Evolutionary conservation across 768 basidiomycete genomes (phyloP), one percentile per base, ranked within the genome.

Genomic region (Phylloporus sp.): DNA sequence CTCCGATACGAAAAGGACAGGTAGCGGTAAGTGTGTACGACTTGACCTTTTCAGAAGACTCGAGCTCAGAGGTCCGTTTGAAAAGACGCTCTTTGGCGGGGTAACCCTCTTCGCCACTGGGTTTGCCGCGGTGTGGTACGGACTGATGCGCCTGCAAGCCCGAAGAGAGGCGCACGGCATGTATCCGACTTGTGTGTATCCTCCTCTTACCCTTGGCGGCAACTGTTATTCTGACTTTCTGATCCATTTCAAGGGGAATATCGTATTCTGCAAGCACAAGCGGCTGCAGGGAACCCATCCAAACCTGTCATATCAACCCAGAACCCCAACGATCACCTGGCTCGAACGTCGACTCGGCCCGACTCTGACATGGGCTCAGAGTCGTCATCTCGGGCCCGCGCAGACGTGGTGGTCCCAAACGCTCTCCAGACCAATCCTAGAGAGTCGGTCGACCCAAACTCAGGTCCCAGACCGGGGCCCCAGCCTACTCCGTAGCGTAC

Each of bases 51-150:
- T 27, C 14, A 13, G 17, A 34, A 2, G 15, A 35, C 44, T 45
- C 17, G 39, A 29, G 22, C 37, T 22, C 14, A n/a, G 6, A 15
- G 13, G 15, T 18, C 10, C n/a, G n/a, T n/a, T n/a, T 27, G 27
- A 8, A 27, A 27, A 66, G 61, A 57, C 58, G 3, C 54, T 65
- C 17, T 42, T 65, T 27, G 54, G 60, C 3, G 65, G 66, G 6
- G 21, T 52, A 18, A 49, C 53, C 0, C 14, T 63, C 22, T 44
- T 62, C n/a, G 56, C 54, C 3, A 23, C 49, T 10, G 54, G 62
- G 8, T 22, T 63, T 26, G 51, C 46, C 5, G 44, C 44, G 13
- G 54, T 49, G 34, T 67, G 61, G 57, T 60, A 56, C 10, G 52
- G 39, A 11, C 24, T 67, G 9, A 14, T 52, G 6, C 45, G 45